These are phyloP conservation scores for Parietaria judaica DNA, from an alignment of 306 rosid genomes.

Conservation along the genomic window DNA sequence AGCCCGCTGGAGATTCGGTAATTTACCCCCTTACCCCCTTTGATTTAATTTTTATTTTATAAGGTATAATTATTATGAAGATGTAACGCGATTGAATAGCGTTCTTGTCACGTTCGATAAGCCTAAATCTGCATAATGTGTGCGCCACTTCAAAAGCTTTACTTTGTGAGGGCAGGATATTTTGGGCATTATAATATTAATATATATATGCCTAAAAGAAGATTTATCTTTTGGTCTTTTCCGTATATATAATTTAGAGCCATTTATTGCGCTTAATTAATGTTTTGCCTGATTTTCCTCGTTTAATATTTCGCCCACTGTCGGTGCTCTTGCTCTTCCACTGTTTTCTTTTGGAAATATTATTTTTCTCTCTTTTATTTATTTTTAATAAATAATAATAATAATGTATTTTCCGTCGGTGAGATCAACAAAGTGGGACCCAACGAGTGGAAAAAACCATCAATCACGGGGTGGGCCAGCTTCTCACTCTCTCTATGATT, in stretches of 20 bases:
- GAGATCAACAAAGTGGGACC: slow-evolving; percentile 25
- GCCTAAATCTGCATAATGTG: no score
- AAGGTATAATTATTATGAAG: background rate
- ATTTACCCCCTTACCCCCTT: background rate
- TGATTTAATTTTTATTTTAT: background rate
- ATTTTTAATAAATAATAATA: background rate
- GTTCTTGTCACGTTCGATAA: background rate
- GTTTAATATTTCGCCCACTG: slow-evolving; percentile 23
- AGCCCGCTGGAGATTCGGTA: slow-evolving; percentile 99
- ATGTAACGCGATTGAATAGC: background rate
- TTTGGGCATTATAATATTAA: no score
- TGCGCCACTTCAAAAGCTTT: no score
- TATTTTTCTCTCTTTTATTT: background rate
- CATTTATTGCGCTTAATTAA: slow-evolving; percentile 16
- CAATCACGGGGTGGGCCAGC: slow-evolving; percentile 49
- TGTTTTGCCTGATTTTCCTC: background rate
- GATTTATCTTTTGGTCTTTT: background rate
- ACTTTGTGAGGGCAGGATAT: no score
- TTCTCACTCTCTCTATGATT: slow-evolving; percentile 13
- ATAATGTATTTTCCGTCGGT: slow-evolving; percentile 20
- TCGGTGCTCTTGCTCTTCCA: slow-evolving; percentile 42
- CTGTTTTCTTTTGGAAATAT: background rate
- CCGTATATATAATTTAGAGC: background rate
- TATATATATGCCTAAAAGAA: no score
- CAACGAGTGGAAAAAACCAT: slow-evolving; percentile 26